phyloP scores from a whole-genome alignment of 495 filamentous ascomycete species.

The Penicillium steckii region DNA sequence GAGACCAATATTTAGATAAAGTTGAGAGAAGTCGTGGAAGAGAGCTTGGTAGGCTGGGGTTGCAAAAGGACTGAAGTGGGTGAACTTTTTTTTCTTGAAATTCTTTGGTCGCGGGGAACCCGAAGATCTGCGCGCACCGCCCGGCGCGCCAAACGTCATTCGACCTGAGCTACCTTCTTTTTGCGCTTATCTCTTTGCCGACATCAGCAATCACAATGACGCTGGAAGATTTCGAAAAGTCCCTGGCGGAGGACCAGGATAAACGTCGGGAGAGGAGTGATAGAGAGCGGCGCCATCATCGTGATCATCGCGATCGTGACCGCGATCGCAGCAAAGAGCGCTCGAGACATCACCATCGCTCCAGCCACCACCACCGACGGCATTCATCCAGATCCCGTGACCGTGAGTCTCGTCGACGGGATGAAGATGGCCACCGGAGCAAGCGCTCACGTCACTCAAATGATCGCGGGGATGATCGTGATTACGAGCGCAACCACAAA shows the following conservation, averaged over 20 bases:
- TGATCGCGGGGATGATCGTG: conserved; percentile 41
- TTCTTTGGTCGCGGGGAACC: conserved; percentile 36
- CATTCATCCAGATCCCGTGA: conserved; percentile 47
- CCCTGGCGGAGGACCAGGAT: conserved; percentile 43
- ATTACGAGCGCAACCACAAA: conserved; percentile 35
- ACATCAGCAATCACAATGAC: conserved; percentile 37
- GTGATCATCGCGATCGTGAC: conserved; percentile 26
- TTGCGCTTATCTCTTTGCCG: conserved; percentile 6
- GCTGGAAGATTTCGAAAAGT: conserved; percentile 56
- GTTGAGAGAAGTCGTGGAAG: background rate
- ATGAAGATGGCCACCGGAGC: conserved; percentile 49
- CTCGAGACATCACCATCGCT: conserved; percentile 38
- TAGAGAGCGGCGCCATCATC: conserved; percentile 34
- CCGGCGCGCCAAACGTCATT: conserved; percentile 38
- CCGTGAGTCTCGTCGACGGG: conserved; percentile 33
- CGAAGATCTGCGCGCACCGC: conserved; percentile 33
- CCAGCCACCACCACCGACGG: conserved; percentile 41
- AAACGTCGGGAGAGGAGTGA: conserved; percentile 32
- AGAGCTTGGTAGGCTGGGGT: background rate
- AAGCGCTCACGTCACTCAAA: conserved; percentile 53
- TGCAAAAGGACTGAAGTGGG: conserved; percentile 10
- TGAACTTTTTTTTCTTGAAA: conserved; percentile 27
- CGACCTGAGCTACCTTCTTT: conserved; percentile 18
- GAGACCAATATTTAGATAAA: background rate
- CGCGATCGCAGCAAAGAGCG: conserved; percentile 41